A percentile compares a stretch with the other conserved stretches of the same genome.
phyloP scores from a whole-genome alignment of 1,139 yeast species.

The Candida sanyaensis region DNA sequence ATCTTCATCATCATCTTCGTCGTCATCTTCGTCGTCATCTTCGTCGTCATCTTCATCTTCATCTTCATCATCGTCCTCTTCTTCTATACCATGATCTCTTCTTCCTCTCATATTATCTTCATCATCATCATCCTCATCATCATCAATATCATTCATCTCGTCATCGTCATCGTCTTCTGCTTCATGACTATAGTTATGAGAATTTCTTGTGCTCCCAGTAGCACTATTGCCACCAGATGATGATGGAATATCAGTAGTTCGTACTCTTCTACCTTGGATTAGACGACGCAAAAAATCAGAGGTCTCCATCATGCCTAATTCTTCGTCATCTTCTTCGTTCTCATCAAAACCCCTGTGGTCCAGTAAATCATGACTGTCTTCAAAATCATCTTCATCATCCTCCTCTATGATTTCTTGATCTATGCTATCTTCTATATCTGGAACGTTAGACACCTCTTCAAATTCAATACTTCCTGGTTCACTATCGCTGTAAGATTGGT shows the following conservation, averaged over 20 bases:
- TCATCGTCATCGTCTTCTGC: conserved; percentile 14
- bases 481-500: conserved; percentile 6
- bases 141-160: conserved; percentile 14
- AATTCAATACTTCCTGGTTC: conserved; percentile 1
- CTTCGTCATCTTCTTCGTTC: conserved; percentile 20
- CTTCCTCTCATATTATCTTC: conserved; percentile 18
- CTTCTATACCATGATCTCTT: conserved; percentile 20
- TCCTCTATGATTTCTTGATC: conserved; percentile 11
- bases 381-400: conserved; percentile 18
- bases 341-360: conserved; percentile 19
- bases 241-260: conserved; percentile 14
- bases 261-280: conserved; percentile 18
- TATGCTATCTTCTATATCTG: conserved; percentile 6
- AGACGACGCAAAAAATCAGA: conserved; percentile 27
- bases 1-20: conserved; percentile 21
- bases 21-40: conserved; percentile 20
- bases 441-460: conserved; percentile 7
- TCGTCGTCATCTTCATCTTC: conserved; percentile 9
- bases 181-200: conserved; percentile 14
- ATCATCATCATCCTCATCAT: conserved; percentile 13
- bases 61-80: conserved; percentile 10
- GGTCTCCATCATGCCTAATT: conserved; percentile 25
- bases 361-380: conserved; percentile 19
- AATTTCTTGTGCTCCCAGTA: background rate
- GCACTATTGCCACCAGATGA: background rate